Conservation (phyloP, 73 alveolate genomes). For the Paramecium caudatum region DNA sequence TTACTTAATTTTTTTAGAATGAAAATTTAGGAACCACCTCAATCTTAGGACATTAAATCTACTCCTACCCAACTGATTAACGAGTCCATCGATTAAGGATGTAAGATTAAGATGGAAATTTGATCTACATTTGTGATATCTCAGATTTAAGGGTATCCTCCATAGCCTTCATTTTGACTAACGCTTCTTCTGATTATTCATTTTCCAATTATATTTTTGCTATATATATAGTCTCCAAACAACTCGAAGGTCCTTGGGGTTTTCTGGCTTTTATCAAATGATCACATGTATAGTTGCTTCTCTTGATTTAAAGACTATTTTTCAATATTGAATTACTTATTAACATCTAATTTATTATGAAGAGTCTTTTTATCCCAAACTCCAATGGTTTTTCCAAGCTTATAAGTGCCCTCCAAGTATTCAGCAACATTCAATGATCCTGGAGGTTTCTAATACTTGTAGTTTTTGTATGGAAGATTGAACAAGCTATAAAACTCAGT, state of each 20-base stretch:
- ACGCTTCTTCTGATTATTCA: constrained; percentile 24
- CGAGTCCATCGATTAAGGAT: constrained; percentile 52
- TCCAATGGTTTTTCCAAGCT: constrained; percentile 14
- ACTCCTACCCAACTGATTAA: background rate
- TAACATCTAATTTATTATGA: constrained; percentile 17
- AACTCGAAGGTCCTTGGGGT: constrained; percentile 58
- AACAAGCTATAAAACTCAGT: constrained; percentile 19
- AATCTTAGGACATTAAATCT: background rate
- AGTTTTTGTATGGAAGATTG: constrained; percentile 54
- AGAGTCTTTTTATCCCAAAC: constrained; percentile 32
- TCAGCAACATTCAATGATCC: constrained; percentile 52
- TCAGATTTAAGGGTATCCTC: constrained; percentile 31
- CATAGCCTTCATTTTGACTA: constrained; percentile 2
- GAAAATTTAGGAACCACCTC: constrained; percentile 19
- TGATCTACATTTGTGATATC: background rate
- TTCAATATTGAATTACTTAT: background rate
- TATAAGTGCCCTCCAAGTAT: constrained; percentile 59
- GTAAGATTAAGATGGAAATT: constrained; percentile 61
- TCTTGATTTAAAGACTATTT: background rate
- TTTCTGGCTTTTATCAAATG: constrained; percentile 25
- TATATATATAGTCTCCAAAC: constrained; percentile 63
- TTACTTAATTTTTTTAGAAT: background rate
- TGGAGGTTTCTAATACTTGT: constrained; percentile 56
- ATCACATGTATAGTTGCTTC: constrained; percentile 50
- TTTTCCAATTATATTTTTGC: constrained; percentile 42